phyloP scores from a whole-genome alignment of 1,139 yeast genomes.

The Lodderomyces jiufengensis region DNA sequence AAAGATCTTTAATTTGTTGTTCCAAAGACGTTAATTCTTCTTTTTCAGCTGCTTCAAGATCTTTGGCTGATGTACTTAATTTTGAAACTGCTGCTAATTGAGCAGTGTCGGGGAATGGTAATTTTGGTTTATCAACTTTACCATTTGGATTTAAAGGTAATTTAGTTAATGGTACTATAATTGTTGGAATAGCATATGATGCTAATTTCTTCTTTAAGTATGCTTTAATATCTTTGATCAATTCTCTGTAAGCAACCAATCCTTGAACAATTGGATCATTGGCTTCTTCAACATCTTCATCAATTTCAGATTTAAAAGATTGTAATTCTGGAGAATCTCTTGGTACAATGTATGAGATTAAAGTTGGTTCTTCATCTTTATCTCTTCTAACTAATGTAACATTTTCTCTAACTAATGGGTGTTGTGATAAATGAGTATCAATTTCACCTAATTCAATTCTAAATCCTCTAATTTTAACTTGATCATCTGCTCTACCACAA shows the following conservation, averaged over 20 bases:
- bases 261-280: slow-evolving; percentile 76
- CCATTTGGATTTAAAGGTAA: slow-evolving; percentile 97
- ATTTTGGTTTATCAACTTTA: slow-evolving; percentile 94
- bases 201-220: slow-evolving; percentile 89
- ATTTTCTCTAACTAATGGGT: slow-evolving; percentile 86
- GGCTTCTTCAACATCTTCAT: slow-evolving; percentile 33
- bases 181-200: slow-evolving; percentile 87
- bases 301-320: slow-evolving; percentile 43
- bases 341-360: slow-evolving; percentile 91
- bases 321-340: slow-evolving; percentile 58
- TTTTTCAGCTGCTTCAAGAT: slow-evolving; percentile 29
- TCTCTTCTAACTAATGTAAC: slow-evolving; percentile 90
- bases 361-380: slow-evolving; percentile 86
- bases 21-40: slow-evolving; percentile 60
- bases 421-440: slow-evolving; percentile 94
- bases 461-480: slow-evolving; percentile 97
- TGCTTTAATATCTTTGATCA: slow-evolving; percentile 75
- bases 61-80: slow-evolving; percentile 30
- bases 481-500: slow-evolving; percentile 98
- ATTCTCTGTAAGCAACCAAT: slow-evolving; percentile 67
- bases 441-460: slow-evolving; percentile 98
- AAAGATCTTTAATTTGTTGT: slow-evolving; percentile 66
- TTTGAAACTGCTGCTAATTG: slow-evolving; percentile 70
- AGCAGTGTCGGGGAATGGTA: slow-evolving; percentile 90
- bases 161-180: slow-evolving; percentile 80